Percentiles rank a stretch among this genome's conserved stretches.
These are phyloP conservation scores for Petunia axillaris DNA, from an alignment of 257 asterid genomes.

Conservation along the genomic window DNA sequence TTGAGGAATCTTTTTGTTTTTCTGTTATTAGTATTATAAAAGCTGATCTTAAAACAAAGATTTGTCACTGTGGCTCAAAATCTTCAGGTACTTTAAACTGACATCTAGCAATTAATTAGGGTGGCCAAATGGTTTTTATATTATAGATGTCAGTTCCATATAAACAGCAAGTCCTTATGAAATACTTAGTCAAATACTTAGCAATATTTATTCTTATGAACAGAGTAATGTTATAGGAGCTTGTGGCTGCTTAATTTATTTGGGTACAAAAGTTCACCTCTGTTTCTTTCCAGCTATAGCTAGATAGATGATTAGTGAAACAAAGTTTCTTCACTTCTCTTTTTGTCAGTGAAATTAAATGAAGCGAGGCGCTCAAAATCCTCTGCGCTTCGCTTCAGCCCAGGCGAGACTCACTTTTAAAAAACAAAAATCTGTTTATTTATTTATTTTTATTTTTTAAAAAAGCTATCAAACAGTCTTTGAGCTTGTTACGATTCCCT, in stretches of 20 bases:
- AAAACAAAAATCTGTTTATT: too few species aligned
- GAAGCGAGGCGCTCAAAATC: too few species aligned
- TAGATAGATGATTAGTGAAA: slow-evolving; percentile 9
- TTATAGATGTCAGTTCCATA: background rate
- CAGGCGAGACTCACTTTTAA: too few species aligned
- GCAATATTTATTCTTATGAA: background rate
- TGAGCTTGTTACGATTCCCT: too few species aligned
- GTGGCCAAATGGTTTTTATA: background rate
- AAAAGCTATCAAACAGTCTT: too few species aligned
- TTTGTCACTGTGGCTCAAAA: background rate
- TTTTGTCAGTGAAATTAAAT: background rate
- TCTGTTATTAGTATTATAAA: background rate
- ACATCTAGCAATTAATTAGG: background rate
- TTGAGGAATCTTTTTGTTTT: background rate
- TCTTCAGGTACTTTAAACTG: slow-evolving; percentile 11
- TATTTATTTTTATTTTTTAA: too few species aligned
- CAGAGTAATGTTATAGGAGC: background rate
- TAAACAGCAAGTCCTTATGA: slow-evolving; percentile 16
- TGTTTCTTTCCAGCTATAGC: background rate
- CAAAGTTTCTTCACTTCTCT: background rate
- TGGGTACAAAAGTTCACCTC: background rate
- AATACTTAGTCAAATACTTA: background rate
- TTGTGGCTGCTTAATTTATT: background rate
- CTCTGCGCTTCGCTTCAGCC: too few species aligned
- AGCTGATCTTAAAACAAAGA: background rate